Evolutionary conservation across 306 rosid genomes (phyloP), one percentile per base, ranked within the genome.

Genomic region (Mimosa bimucronata): DNA sequence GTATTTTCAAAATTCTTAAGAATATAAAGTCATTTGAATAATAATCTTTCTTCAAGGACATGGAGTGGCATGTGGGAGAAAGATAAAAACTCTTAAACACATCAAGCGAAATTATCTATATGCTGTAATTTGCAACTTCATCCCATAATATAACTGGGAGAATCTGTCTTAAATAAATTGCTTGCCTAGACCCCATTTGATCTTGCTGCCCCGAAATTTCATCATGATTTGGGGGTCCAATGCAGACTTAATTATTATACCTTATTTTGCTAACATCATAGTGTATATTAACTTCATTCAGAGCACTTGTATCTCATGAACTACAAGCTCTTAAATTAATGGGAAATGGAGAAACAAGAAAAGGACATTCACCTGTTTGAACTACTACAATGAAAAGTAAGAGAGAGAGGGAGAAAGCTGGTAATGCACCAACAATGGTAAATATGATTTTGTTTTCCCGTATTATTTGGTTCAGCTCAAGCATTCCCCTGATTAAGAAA

Each of bases 371-470:
- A 94, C 97, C 97, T 78, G 90, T 79, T 90, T 91, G 69, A 85
- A 80, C 98, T 77, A 92, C 88, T 82, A 89, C 66, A 92, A 91
- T 84, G 34, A 91, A 71, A 83, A 92, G 85, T 79, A 87, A 74
- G 65, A 95, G 89, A 69, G 94, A 91, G 83, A 95, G 85, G 78
- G 88, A 90, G 81, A 92, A 90, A 48, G 98, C 96, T 10, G 98
- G 98, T 82, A 92, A 91, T 12, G 97, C 97, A 92, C 98, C 93
- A 73, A 95, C 87, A 81, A 95, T 66, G 0, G 97, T 95, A 74
- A 92, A 95, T 82, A 92, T 92, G 85, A 95, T 95, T 87, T 95
- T 97, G 82, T 95, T 95, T 71, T 98, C 97, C 82, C 96, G 87
- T 31, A 92, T 91, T 86, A 92, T 95, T 90, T 95, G 97, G 80